A percentile compares a stretch with the other conserved stretches of the same genome.
phyloP scores from a whole-genome alignment of 495 filamentous ascomycete species.

The Penicillium crystallinum region DNA sequence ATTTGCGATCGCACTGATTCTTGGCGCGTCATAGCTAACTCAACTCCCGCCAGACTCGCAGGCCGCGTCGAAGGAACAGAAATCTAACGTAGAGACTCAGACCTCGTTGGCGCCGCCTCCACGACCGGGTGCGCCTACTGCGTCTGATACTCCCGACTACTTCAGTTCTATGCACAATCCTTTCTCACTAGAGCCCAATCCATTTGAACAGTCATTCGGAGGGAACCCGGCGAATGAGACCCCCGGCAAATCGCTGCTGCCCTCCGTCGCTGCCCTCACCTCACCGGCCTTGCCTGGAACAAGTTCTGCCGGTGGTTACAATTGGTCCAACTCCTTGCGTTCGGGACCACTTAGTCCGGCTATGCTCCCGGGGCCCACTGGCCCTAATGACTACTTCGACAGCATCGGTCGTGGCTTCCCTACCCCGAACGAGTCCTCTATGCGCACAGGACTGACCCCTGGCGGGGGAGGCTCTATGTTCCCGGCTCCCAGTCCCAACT shows the following conservation, averaged over 20 bases:
- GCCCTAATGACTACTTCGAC: constrained; percentile 72
- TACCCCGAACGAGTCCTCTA: constrained; percentile 95
- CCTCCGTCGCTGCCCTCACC: constrained; percentile 84
- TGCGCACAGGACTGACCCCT: constrained; percentile 87
- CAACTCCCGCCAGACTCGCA: constrained; percentile 36
- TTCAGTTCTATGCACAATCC: constrained; percentile 62
- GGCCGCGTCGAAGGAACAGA: constrained; percentile 39
- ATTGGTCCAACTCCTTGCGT: constrained; percentile 82
- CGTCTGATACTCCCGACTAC: constrained; percentile 67
- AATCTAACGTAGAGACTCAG: constrained; percentile 37
- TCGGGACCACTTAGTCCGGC: constrained; percentile 94
- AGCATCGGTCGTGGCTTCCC: constrained; percentile 80
- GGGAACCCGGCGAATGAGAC: constrained; percentile 61
- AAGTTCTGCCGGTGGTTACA: constrained; percentile 57
- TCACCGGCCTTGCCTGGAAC: constrained; percentile 80
- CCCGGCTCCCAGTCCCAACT: constrained; percentile 82
- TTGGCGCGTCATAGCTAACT: constrained; percentile 23
- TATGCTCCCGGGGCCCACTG: constrained; percentile 86
- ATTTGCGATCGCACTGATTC: constrained; percentile 22
- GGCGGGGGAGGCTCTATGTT: constrained; percentile 98
- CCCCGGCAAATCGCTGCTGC: constrained; percentile 83
- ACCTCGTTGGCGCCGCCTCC: constrained; percentile 70
- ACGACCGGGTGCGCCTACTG: constrained; percentile 56
- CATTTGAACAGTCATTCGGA: constrained; percentile 90
- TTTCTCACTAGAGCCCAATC: constrained; percentile 83